A percentile compares a stretch with the other conserved stretches of the same genome.
Conservation (phyloP, 768 basidiomycete genomes). For the Collybia sordida region DNA sequence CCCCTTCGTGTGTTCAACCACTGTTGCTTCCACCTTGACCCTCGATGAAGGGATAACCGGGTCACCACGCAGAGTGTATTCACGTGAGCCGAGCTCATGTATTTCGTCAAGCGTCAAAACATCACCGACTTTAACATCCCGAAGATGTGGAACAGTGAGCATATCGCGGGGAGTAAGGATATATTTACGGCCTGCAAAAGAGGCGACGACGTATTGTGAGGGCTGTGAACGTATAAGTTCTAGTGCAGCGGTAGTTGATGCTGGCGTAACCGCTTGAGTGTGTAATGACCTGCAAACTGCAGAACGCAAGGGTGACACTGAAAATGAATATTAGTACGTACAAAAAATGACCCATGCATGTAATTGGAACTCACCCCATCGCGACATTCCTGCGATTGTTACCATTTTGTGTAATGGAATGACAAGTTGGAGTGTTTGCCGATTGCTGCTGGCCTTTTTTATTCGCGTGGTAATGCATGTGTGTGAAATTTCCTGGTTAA, state of each 20-base stretch:
- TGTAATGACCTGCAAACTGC: constrained; percentile 17
- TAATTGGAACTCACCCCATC: constrained; percentile 26
- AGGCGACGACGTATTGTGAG: constrained; percentile 88
- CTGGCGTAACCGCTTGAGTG: constrained; percentile 22
- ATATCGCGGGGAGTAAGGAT: constrained; percentile 88
- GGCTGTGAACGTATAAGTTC: constrained; percentile 87
- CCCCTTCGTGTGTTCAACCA: constrained; percentile 97
- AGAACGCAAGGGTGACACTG: constrained; percentile 14
- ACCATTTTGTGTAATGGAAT: constrained; percentile 19
- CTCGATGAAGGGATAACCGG: constrained; percentile 64
- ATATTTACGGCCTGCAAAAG: constrained; percentile 84
- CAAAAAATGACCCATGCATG: too few relatives aligned
- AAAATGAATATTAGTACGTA: not conserved
- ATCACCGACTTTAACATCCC: constrained; percentile 84
- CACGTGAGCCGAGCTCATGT: constrained; percentile 93
- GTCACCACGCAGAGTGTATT: constrained; percentile 86
- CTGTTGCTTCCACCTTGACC: constrained; percentile 81
- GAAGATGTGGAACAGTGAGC: constrained; percentile 90
- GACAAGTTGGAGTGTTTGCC: constrained; percentile 3
- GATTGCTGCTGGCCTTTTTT: constrained; percentile 2
- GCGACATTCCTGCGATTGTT: constrained; percentile 25
- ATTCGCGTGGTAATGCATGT: not conserved
- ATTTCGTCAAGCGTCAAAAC: constrained; percentile 80
- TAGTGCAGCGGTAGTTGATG: constrained; percentile 62
- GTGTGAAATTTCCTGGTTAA: constrained; percentile 26